phyloP scores from a whole-genome alignment of 2,329 filamentous ascomycete species.

The Cercospora beticola region DNA sequence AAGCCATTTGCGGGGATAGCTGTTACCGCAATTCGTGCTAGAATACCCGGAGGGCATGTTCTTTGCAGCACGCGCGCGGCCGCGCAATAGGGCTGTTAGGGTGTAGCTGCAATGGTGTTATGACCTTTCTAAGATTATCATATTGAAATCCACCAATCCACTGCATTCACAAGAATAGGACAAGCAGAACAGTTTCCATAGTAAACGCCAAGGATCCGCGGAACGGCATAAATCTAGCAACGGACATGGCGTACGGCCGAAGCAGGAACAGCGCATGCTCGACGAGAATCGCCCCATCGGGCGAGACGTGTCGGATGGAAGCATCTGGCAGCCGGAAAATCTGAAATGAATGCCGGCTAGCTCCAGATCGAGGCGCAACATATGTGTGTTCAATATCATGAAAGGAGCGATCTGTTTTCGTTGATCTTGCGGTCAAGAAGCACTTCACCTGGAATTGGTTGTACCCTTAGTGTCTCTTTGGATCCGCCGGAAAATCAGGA shows the following conservation, averaged over 20 bases:
- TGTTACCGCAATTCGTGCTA: background rate
- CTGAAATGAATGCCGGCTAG: background rate
- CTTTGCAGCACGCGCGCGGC: background rate
- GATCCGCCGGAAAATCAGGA: background rate
- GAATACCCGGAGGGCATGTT: background rate
- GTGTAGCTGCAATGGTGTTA: background rate
- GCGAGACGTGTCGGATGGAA: background rate
- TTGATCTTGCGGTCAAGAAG: background rate
- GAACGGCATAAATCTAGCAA: background rate
- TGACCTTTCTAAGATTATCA: background rate
- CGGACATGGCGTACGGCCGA: background rate
- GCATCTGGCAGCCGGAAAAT: background rate
- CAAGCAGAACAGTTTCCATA: background rate
- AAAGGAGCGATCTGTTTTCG: background rate
- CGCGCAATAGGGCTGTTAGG: background rate
- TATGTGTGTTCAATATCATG: background rate
- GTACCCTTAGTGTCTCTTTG: background rate
- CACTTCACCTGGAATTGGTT: background rate
- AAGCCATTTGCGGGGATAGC: background rate
- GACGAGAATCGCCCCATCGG: background rate
- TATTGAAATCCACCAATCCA: background rate
- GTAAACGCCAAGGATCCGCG: background rate
- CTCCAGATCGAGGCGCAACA: background rate
- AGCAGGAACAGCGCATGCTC: background rate
- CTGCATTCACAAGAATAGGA: background rate